Evolutionary conservation across 75 land plant genomes (phyloP), one percentile per base, ranked within the genome.

Genomic region (Selaginella tamariscina): DNA sequence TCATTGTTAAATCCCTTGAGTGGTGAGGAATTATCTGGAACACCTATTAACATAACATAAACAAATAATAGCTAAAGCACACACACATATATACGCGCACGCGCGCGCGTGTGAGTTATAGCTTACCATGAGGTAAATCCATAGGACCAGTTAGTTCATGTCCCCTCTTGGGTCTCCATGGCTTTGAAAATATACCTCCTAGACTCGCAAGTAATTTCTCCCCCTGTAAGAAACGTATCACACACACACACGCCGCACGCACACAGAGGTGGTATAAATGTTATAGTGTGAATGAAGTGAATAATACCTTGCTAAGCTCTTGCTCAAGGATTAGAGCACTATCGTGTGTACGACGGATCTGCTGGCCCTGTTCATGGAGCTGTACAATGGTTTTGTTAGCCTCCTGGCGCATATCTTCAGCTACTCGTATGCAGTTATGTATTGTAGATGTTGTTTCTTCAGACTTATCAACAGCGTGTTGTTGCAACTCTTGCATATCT

Each of bases 171-270:
- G 98, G 91, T 74, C 89, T 89, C 98, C 98, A 94, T 28, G 81
- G 79, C 70, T 73, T 94, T 1, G 96, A 87, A 68, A 94, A 94
- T 13, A 94, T 77, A 2, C 98, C 96, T 29, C 98, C 98, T 22
- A 94, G 77, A 64, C 82, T 94, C 54, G 91, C 91, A 64, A 94
- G 64, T 27, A 94, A 85, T 74, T 94, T 94, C 79, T 94, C 98
- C 18, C 96, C 96, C 98, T 93, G 49, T 39, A 15, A 39, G 5
- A 5, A 15, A 39, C 15, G 49, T n/a, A n/a, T n/a, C n/a, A n/a
- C n/a, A n/a, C n/a, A n/a, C n/a, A n/a, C n/a, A n/a, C n/a, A n/a
- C n/a, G n/a, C n/a, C n/a, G n/a, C n/a, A n/a, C n/a, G n/a, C n/a
- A 39, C 15, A 5, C 49, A 39, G 15, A 39, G 49, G 5, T 39